Percentiles rank a stretch among this genome's conserved stretches.
phyloP scores from a whole-genome alignment of 257 asterid species.

The Gentiana straminea region DNA sequence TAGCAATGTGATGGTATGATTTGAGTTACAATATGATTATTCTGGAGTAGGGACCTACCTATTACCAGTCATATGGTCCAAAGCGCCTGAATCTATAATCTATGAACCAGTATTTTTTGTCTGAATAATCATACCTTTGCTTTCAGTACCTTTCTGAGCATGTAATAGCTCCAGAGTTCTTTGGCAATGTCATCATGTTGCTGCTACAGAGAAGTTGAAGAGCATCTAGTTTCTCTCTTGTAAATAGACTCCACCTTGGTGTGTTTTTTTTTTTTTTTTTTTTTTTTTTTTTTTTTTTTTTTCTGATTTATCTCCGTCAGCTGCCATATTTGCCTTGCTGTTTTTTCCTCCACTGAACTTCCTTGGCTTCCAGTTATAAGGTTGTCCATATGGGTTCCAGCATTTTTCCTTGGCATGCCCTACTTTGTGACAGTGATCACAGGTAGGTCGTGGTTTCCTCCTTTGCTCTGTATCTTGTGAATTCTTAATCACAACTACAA shows the following conservation, averaged over 20 bases:
- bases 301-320: no score
- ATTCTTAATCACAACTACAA: no score
- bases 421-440: neutral
- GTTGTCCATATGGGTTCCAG: neutral
- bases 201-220: neutral
- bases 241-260: neutral
- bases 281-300: no score
- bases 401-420: neutral
- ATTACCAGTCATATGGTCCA: neutral
- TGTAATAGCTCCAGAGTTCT: neutral
- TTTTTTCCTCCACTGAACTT: no score
- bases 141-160: neutral
- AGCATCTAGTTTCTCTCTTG: neutral
- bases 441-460: neutral
- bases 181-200: neutral
- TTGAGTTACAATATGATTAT: neutral
- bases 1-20: no score
- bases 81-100: neutral
- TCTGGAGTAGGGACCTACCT: neutral
- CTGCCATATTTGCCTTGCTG: no score
- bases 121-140: neutral
- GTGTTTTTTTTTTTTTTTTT: no score
- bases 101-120: neutral
- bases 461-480: neutral
- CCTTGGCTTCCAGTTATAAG: neutral